Evolutionary conservation across 352 stramenopile species (phyloP), one percentile per base, ranked within the genome.

Genomic region (Phytophthora cactorum): DNA sequence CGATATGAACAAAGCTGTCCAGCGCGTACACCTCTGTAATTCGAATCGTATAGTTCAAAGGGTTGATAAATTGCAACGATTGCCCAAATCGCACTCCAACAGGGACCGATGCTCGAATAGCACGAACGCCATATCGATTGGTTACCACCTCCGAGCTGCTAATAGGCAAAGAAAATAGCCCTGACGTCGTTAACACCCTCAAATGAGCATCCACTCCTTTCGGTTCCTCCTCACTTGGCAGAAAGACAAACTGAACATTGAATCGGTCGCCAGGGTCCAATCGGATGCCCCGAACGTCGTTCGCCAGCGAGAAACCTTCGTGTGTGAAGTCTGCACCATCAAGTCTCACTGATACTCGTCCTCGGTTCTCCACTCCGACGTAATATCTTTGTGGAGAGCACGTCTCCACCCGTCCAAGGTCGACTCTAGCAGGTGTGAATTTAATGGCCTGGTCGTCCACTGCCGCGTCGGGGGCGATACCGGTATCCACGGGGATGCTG

Each of bases 11-110:
- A 38, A 81, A 62, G 5, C 70, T 63, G 44, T 90, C 74, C 10
- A 77, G 47, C 12, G 75, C 64, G 22, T 78, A 90, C 10, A 86
- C 57, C 36, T 92, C 81, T 1, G 74, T 73, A 22, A 92, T 66
- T 31, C 74, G 78, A 46, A 92, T 56, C 6, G 68, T 58, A 14
- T 72, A 22, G 17, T 82, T 28, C n/a, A 53, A 64, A 15, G 83
- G 73, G 56, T 91, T 91, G 14, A 57, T 44, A 59, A 91, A 63
- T 8, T 59, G 25, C 43, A 91, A 52, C n/a, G 64, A 62, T 27
- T 80, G 51, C 27, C 72, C 63, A 34, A 79, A 79, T 22, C 52
- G 58, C 0, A 64, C 61, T n/a, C 71, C 79, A 17, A 63, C 22
- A 8, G 81, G 77, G n/a, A 88, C 32, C 3, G 78, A 75, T 1